Evolutionary conservation across 257 asterid species (phyloP).

Genomic region (Thymus quinquecostatus): DNA sequence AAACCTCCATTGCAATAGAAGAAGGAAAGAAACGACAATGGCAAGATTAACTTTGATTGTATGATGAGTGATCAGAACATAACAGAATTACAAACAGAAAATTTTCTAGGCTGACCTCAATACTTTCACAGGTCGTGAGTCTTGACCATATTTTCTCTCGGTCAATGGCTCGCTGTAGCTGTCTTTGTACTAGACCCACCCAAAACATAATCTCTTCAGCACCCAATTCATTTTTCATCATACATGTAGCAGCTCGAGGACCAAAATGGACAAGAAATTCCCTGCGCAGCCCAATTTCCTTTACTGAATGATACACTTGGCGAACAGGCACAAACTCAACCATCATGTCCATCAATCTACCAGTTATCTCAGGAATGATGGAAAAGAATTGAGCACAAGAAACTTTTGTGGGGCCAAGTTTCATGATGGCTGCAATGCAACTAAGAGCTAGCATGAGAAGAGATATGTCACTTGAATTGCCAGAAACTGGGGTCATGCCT

Average conservation of each 20-base stretch:
- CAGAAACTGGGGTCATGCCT: conserved; percentile 52
- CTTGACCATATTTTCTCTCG: conserved; percentile 99
- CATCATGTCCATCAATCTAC: conserved; percentile 94
- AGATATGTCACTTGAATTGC: conserved; percentile 69
- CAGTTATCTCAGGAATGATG: conserved; percentile 66
- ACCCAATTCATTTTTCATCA: conserved; percentile 59
- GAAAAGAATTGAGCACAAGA: conserved; percentile 84
- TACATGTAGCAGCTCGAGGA: conserved; percentile 80
- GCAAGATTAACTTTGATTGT: conserved; percentile 10
- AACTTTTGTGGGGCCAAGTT: conserved; percentile 92
- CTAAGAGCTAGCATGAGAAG: conserved; percentile 88
- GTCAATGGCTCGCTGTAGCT: conserved; percentile 82
- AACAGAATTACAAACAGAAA: conserved; percentile 20
- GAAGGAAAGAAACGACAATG: neutral
- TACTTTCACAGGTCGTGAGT: conserved; percentile 90
- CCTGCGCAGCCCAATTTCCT: conserved; percentile 78
- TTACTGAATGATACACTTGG: conserved; percentile 68
- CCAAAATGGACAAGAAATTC: conserved; percentile 98
- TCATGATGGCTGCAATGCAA: conserved; percentile 85
- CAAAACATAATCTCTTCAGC: conserved; percentile 86
- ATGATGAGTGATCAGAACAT: neutral
- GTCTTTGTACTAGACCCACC: conserved; percentile 86
- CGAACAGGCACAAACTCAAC: conserved; percentile 74
- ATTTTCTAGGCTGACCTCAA: conserved; percentile 67
- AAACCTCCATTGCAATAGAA: conserved; percentile 55